Evolutionary conservation across 2,329 filamentous ascomycete species (phyloP), one percentile per base, ranked within the genome.

Genomic region (Nigrograna mackinnonii): DNA sequence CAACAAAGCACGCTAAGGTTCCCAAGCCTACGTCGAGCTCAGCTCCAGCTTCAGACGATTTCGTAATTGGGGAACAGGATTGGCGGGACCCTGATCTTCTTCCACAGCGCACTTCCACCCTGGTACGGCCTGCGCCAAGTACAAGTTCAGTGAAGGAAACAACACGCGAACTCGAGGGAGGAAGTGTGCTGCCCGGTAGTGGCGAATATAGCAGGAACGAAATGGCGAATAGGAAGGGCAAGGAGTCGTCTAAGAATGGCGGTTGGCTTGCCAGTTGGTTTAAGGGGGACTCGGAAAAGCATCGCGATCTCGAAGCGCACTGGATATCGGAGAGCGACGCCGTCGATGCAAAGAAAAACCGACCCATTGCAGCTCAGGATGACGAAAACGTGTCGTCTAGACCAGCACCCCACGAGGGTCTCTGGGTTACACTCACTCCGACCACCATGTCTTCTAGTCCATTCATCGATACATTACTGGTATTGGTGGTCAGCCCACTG

Each of bases 341-440:
- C n/a, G n/a, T n/a, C n/a, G n/a, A n/a, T n/a, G n/a, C n/a, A n/a
- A n/a, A n/a, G n/a, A n/a, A n/a, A n/a, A n/a, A n/a, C n/a, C n/a
- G n/a, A n/a, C n/a, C n/a, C n/a, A n/a, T n/a, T n/a, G n/a, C n/a
- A n/a, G n/a, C n/a, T n/a, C 31, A 33, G 16, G 16, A 12, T 11
- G 11, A 11, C 11, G 31, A 33, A 17, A 28, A n/a, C n/a, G n/a
- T n/a, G 24, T 28, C n/a, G n/a, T 28, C 24, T 28, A 17, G 18
- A 9, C 31, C 11, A 33, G 31, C 31, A 26, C 74, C 76, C 11
- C 85, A 85, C 50, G 85, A 94, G 56, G 92, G 91, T 2, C 80
- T 99, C 4, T 97, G 91, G 91, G 90, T 99, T n/a, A 96, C 94
- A 6, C 83, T 99, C 41, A 94, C 90, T 1, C 94, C 91, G 1